Conservation (phyloP, 2,329 filamentous ascomycete genomes). For the Calonectria leucothoes region DNA sequence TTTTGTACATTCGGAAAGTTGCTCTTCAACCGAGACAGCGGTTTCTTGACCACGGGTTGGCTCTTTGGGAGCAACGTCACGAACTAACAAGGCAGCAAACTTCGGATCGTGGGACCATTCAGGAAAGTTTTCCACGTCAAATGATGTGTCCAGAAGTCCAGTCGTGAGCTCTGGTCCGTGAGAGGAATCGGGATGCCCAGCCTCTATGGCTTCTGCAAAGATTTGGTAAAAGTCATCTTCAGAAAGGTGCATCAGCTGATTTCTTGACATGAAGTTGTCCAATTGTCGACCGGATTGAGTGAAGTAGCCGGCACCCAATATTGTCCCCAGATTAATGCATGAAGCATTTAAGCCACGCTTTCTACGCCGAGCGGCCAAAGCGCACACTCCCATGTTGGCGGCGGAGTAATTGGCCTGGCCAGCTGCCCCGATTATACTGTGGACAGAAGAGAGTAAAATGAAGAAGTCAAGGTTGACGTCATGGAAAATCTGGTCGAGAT, state of each 20-base stretch:
- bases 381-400: conserved; percentile 50
- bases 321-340: conserved; percentile 45
- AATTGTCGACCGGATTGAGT: background rate
- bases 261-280: background rate
- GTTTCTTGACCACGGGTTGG: background rate
- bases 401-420: conserved; percentile 52
- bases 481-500: conserved; percentile 46
- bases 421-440: conserved; percentile 46
- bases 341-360: conserved; percentile 38
- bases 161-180: background rate
- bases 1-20: background rate
- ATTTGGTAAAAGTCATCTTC: background rate
- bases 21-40: background rate
- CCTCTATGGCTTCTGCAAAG: background rate
- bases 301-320: conserved; percentile 57
- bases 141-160: background rate
- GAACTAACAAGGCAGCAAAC: background rate
- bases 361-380: conserved; percentile 42
- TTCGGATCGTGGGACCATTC: background rate
- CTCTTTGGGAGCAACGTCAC: background rate
- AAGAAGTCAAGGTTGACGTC: conserved; percentile 51
- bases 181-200: background rate
- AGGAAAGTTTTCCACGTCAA: background rate
- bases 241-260: background rate
- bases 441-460: conserved; percentile 52